Evolutionary conservation across 108 stramenopile genomes (phyloP).

Genomic region (Cyclostephanos tholiformis): DNA sequence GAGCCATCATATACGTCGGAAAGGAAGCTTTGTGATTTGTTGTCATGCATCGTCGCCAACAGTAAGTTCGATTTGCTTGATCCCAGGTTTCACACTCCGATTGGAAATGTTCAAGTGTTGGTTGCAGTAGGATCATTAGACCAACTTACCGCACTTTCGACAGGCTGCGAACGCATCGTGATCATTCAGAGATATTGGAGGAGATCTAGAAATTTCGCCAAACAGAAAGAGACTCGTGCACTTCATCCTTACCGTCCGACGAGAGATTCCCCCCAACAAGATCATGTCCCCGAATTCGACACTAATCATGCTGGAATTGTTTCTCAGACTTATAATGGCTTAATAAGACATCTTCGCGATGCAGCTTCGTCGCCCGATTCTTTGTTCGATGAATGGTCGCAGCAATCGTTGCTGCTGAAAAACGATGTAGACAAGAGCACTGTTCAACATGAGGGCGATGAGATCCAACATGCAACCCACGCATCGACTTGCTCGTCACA

Average conservation of each 20-base stretch:
- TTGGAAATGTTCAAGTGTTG: constrained; percentile 35
- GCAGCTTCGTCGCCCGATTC: constrained; percentile 40
- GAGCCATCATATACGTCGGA: not conserved
- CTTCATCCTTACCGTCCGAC: not conserved
- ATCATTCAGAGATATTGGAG: constrained; percentile 32
- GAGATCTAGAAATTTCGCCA: constrained; percentile 7
- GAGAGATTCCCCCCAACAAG: not conserved
- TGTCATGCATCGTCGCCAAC: constrained; percentile 18
- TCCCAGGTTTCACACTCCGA: constrained; percentile 5
- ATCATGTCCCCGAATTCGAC: constrained; percentile 7
- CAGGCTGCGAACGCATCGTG: not conserved
- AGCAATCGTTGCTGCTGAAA: constrained; percentile 12
- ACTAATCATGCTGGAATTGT: constrained; percentile 7
- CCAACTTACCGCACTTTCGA: constrained; percentile 17
- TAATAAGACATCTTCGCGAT: not conserved
- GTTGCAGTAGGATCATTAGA: constrained; percentile 24
- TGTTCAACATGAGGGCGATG: constrained; percentile 1
- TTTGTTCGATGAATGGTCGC: constrained; percentile 46
- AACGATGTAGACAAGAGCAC: not conserved
- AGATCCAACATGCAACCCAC: not conserved
- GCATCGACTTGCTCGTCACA: not conserved
- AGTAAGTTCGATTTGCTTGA: constrained; percentile 34
- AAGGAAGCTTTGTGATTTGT: not conserved
- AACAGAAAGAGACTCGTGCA: not conserved
- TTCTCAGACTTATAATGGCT: not conserved